Conservation (phyloP, 140 eudicot genomes). For the Oenanthe javanica region DNA sequence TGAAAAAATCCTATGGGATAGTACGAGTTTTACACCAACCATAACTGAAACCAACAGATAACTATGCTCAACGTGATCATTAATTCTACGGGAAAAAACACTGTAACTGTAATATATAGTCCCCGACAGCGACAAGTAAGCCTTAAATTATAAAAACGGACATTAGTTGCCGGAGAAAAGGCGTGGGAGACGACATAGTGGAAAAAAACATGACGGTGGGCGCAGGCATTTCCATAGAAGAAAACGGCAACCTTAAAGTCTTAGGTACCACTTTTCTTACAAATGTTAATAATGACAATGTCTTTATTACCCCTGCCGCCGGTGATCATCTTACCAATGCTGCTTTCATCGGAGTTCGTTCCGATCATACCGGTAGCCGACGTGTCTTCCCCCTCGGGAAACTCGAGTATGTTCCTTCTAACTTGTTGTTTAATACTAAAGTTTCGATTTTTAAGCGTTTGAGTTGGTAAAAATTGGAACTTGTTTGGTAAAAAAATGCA, state of each 20-base stretch:
- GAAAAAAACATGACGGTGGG: constrained; percentile 70
- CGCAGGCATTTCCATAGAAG: constrained; percentile 53
- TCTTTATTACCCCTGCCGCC: constrained; percentile 45
- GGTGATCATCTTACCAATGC: constrained; percentile 51
- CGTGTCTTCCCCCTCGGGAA: constrained; percentile 76
- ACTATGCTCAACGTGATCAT: no score
- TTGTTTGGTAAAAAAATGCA: constrained; percentile 22
- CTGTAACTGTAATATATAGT: no score
- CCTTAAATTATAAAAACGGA: no score
- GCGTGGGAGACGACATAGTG: no score
- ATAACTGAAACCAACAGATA: no score
- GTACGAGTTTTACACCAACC: no score
- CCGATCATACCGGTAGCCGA: constrained; percentile 64
- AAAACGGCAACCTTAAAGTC: constrained; percentile 45
- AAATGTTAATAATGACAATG: constrained; percentile 39
- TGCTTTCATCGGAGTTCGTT: constrained; percentile 68
- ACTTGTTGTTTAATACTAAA: neutral
- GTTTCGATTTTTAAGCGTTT: neutral
- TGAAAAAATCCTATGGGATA: no score
- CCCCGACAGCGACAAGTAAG: no score
- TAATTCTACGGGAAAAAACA: no score
- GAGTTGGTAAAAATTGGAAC: neutral
- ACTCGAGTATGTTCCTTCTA: constrained; percentile 37
- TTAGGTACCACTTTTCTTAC: constrained; percentile 42
- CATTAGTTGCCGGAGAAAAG: no score